These are phyloP conservation scores for Recurvomyces mirabilis DNA, from an alignment of 495 filamentous ascomycete genomes.

Conservation along the genomic window DNA sequence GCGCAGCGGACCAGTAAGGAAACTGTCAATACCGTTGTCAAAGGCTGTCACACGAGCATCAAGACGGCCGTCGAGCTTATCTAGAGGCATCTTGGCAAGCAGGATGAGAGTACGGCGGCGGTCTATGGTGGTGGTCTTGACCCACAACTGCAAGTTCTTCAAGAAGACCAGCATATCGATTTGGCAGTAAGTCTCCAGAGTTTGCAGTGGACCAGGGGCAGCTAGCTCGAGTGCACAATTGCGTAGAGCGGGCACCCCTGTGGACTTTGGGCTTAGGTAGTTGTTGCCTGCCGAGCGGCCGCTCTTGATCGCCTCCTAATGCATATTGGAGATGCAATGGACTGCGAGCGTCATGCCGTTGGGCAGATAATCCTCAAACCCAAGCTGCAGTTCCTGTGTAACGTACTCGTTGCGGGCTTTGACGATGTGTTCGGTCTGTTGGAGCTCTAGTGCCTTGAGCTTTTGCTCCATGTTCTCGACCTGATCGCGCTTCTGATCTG, in stretches of 20 bases:
- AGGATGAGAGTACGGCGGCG: conserved; percentile 1
- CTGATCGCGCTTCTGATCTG: neutral
- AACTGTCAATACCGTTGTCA: neutral
- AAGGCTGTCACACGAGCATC: neutral
- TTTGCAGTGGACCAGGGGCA: conserved; percentile 1
- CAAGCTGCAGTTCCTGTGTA: neutral
- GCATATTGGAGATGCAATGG: conserved; percentile 10
- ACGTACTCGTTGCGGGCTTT: conserved; percentile 9
- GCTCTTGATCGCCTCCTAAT: conserved; percentile 11
- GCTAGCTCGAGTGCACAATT: conserved; percentile 3
- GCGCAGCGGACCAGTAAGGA: neutral
- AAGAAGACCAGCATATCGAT: conserved; percentile 8
- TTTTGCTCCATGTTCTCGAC: neutral
- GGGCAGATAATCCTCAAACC: conserved; percentile 1
- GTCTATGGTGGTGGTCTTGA: neutral
- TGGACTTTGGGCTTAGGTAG: neutral
- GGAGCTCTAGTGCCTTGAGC: neutral
- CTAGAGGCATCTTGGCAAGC: neutral
- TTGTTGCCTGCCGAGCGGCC: neutral
- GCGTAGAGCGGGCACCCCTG: conserved; percentile 11
- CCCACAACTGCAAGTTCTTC: conserved; percentile 8
- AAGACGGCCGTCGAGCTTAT: neutral
- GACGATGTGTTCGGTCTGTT: conserved; percentile 1
- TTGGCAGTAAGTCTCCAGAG: conserved; percentile 5
- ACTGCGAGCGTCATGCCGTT: neutral